Conservation (phyloP, 352 stramenopile species). For the Thraustochytrium sp. region DNA sequence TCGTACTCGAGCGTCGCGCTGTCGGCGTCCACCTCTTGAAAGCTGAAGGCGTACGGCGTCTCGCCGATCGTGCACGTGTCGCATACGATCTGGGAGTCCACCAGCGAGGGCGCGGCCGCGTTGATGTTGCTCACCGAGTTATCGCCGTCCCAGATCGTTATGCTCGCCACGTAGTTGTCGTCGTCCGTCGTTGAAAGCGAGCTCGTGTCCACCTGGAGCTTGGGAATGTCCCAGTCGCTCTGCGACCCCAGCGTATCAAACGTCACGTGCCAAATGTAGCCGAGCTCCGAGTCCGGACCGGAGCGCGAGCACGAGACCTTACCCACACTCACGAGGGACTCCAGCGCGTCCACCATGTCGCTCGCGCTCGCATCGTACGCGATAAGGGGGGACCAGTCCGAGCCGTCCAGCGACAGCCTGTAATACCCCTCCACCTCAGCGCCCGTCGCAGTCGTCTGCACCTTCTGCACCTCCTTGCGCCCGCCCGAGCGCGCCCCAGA, state of each 20-base stretch:
- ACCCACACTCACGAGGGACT: slow-evolving; percentile 77
- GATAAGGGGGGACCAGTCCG: slow-evolving; percentile 52
- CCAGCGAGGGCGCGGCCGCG: not conserved
- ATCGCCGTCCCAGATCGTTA: not conserved
- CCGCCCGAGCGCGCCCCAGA: slow-evolving; percentile 62
- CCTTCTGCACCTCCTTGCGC: slow-evolving; percentile 63
- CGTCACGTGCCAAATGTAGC: slow-evolving; percentile 45
- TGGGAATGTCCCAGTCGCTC: not conserved
- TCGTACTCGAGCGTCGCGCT: slow-evolving; percentile 59
- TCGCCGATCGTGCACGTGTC: slow-evolving; percentile 54
- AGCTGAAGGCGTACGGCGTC: slow-evolving; percentile 60
- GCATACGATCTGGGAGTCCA: slow-evolving; percentile 22
- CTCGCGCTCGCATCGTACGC: slow-evolving; percentile 69
- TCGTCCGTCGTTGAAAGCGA: not conserved
- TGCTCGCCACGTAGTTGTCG: not conserved
- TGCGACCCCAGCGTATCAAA: slow-evolving; percentile 16
- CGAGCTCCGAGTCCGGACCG: not conserved
- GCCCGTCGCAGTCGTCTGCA: slow-evolving; percentile 55
- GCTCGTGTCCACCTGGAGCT: slow-evolving; percentile 3
- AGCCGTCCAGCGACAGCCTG: not conserved
- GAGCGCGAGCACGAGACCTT: slow-evolving; percentile 63
- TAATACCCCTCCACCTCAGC: slow-evolving; percentile 45
- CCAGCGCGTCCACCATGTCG: slow-evolving; percentile 75
- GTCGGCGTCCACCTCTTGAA: slow-evolving; percentile 62
- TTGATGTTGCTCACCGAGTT: slow-evolving; percentile 63